Base-by-base conservation (phyloP, 495 filamentous ascomycete genomes). In the Aspergillus wentii region DNA sequence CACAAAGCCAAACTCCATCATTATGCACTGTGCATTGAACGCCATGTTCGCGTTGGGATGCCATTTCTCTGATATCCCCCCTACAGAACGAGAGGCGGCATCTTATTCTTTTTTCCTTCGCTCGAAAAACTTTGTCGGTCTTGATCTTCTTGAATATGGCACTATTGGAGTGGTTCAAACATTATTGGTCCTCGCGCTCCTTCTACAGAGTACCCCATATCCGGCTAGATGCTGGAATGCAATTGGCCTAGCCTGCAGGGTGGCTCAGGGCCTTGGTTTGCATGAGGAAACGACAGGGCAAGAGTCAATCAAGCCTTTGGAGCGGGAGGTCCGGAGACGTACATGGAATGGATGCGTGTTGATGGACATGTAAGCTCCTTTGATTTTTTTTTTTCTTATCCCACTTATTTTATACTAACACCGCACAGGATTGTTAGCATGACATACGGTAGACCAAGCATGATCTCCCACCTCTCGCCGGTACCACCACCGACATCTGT, bases 261-360 rank as follows among this genome's bases (percentile, higher is more conserved):
- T 71, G 13, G 70, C 61, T 5, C 65, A 66, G 43, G 69, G 71
- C 3, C 53, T 75, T 1, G 70, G 70, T 4, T 36, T 75, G 26
- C 67, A 75, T 35, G n/a, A n/a, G n/a, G 58, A 66, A 41, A 50
- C 63, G 28, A 33, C 54, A 0, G 45, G 44, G 5, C 42, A 47
- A 4, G 34, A 20, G 4, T 41, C 50, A n/a, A 43, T 52, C 9
- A 50, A 52, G 2, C 56, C 55, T 0, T 30, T 67, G 16, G 66
- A 72, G 28, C 46, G 28, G 1, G 68, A 75, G 28, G 61, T 71
- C 9, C 54, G 62, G n/a, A 46, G 61, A 22, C 59, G 69, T 4
- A 67, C 64, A 0, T 74, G 71, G 69, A 66, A 73, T 49, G 62
- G 58, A 7, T 74, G 71, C 41, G 62, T 73, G 1, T 56, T 68